Evolutionary conservation across 1,139 yeast genomes (phyloP), one percentile per base, ranked within the genome.

Genomic region (Geotrichum klebahnii): DNA sequence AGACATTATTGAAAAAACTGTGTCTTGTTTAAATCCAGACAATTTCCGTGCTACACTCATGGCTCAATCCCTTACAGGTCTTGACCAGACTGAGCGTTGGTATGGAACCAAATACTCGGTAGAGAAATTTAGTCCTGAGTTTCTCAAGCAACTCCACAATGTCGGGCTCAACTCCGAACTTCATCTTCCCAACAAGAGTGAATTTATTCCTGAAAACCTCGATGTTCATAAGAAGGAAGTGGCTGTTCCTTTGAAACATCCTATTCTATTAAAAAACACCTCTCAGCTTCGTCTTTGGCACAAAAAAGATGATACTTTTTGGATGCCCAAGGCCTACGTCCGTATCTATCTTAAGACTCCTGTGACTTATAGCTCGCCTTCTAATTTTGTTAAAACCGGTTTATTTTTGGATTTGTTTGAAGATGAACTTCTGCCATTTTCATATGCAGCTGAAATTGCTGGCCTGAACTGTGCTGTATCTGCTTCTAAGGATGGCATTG

Each of bases 251-350:
- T 55, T 67, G 19, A 70, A 68, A 48, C 70, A 72, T 42, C 89
- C 89, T 2, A 61, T 67, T 16, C 65, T 83, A 41, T 62, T 82
- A 47, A 57, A 70, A 53, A 65, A 72, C 26, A 69, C 70, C 43
- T 63, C 69, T 0, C 67, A 63, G 42, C 62, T 74, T 35, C 79
- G 74, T 59, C 72, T 88, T 33, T 92, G 98, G 98, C 88, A 76
- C 67, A 92, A 90, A 65, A 84, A 84, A 61, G 97, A 92, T 68
- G 96, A 92, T 58, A 80, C 83, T 44, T 87, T 92, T 63, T 80
- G 85, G 74, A 84, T 86, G 16, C 98, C 98, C 43, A 86, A 90
- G 67, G 94, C 94, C 0, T 74, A 79, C 44, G 78, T 88, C 29
- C 79, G 79, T 45, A 67, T 86, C 46, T 74, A 78, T 43, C 72